These are phyloP conservation scores for Trichoderma gracile DNA, from an alignment of 2,329 filamentous ascomycete species.

Conservation along the genomic window DNA sequence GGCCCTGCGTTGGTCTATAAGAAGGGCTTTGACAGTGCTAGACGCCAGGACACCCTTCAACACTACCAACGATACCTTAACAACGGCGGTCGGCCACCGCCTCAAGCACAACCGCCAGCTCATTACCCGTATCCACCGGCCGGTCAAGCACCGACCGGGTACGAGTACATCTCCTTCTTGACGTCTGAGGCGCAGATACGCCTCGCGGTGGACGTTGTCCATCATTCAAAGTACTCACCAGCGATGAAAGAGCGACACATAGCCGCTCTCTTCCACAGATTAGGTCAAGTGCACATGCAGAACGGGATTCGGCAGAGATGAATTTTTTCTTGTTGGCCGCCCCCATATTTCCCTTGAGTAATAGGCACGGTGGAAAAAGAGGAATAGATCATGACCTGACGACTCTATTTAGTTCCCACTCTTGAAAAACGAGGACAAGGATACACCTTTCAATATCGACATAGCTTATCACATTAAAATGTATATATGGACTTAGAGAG, in stretches of 20 bases:
- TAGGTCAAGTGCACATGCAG: slow-evolving; percentile 22
- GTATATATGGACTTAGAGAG: no score
- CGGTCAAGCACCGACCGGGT: not conserved
- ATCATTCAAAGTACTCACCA: slow-evolving; percentile 34
- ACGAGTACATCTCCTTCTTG: not conserved
- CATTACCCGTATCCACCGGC: not conserved
- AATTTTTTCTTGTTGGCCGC: not conserved
- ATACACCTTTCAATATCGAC: not conserved
- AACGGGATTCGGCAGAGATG: slow-evolving; percentile 24
- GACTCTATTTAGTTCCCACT: not conserved
- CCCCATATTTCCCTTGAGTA: not conserved
- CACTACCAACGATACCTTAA: slow-evolving; percentile 22
- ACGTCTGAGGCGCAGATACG: slow-evolving; percentile 59
- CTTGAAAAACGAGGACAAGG: not conserved
- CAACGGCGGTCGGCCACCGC: slow-evolving; percentile 6
- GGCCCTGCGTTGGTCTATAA: not conserved
- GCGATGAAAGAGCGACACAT: slow-evolving; percentile 24
- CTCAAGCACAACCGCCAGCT: not conserved
- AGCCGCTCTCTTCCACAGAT: slow-evolving; percentile 22
- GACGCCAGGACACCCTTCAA: slow-evolving; percentile 13
- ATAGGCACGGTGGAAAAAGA: not conserved
- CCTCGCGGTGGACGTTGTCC: slow-evolving; percentile 63
- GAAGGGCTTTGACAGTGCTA: not conserved
- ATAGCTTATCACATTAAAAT: not conserved
- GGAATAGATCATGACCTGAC: slow-evolving; percentile 6